Evolutionary conservation across 2,329 filamentous ascomycete species (phyloP), one percentile per base, ranked within the genome.

Genomic region (Aspergillus phoenicis): DNA sequence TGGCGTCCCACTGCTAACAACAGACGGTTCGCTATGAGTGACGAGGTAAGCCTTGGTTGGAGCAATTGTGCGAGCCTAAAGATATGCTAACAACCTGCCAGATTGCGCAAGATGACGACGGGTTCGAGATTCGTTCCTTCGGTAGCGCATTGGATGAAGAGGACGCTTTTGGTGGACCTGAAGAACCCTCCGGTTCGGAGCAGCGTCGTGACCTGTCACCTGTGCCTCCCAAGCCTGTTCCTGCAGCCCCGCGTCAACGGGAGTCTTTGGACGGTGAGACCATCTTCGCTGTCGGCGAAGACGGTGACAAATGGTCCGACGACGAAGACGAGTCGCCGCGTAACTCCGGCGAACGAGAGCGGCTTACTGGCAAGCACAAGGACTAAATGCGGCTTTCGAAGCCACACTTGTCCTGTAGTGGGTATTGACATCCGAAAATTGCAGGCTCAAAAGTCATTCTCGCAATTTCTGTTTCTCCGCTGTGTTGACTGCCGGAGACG

Each of bases 1-100:
- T 99, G 95, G 95, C 85, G 95, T 52, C 95, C 95, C 6, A 98
- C 94, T 22, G 93, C 91, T 56, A 98, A 99, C 79, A 99, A 99
- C 80, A 87, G 93, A 69, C 87, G 95, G 60, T 99, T 99, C 71
- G 95, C 95, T 64, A 99, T 99, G 95, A 96, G 91, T 80, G 95
- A 99, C 72, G 95, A 99, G 83, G 86, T 88, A 81, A 59, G 56
- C 51, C 33, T 39, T 20, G 39, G 59, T 26, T 28, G 17, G 38
- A 2, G 33, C n/a, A 53, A 22, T 8, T 43, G 26, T 33, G 8
- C 20, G 22, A 24, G 36, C 36, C n/a, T 20, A 2, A 17, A 20
- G 28, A 51, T 11, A 38, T 55, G 28, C 55, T 82, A 59, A 82
- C 64, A 30, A 10, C 5, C 15, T 20, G 52, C 43, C 63, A 89